Conservation (phyloP, 257 asterid genomes). For the Solanum ossicruentum region DNA sequence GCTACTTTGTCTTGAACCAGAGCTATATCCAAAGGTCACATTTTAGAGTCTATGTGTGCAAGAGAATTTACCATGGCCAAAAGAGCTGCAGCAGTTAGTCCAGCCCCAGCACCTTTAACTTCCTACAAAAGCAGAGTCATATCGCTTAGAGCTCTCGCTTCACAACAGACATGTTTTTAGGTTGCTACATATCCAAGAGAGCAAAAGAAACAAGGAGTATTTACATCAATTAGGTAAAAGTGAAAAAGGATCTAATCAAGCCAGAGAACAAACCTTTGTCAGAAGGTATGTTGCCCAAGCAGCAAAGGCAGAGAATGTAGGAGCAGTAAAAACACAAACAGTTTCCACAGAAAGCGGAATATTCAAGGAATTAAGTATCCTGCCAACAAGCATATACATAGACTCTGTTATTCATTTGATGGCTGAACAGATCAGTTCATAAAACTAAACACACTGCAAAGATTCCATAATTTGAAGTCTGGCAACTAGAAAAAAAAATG, state of each 20-base stretch:
- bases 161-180: neutral
- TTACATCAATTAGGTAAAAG: neutral
- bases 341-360: constrained; percentile 97
- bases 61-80: constrained; percentile 71
- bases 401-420: neutral
- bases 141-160: neutral
- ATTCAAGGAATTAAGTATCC: constrained; percentile 77
- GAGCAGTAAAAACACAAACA: constrained; percentile 97
- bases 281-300: constrained; percentile 96
- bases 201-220: neutral
- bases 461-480: neutral
- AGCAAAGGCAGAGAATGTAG: constrained; percentile 96
- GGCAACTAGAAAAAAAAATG: neutral
- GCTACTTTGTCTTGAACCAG: neutral
- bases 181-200: neutral
- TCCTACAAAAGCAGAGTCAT: constrained; percentile 42
- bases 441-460: neutral
- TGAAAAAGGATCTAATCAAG: constrained; percentile 2
- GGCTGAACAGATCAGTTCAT: neutral
- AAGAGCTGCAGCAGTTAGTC: constrained; percentile 96
- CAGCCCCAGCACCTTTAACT: constrained; percentile 95
- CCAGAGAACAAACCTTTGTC: constrained; percentile 61
- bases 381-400: constrained; percentile 27
- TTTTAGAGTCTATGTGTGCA: neutral
- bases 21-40: neutral